A percentile compares a stretch with the other conserved stretches of the same genome.
These are phyloP conservation scores for Talaromyces sp. DNA, from an alignment of 2,329 filamentous ascomycete species.

Conservation along the genomic window DNA sequence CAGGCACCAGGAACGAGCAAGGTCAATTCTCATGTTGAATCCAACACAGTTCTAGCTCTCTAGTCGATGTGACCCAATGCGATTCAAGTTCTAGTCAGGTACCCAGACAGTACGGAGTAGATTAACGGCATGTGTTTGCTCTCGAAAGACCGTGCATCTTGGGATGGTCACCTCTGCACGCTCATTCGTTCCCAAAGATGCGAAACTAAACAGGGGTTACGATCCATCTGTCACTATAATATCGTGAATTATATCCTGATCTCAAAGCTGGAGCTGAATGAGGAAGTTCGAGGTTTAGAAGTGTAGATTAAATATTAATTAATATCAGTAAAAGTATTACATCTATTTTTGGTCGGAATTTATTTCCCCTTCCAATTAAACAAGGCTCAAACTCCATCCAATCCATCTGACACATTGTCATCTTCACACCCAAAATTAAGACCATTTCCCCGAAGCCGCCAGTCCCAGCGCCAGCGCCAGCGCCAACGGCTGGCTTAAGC, in stretches of 20 bases:
- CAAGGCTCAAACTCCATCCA: background rate
- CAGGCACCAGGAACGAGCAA: background rate
- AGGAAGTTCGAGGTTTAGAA: background rate
- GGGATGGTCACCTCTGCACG: background rate
- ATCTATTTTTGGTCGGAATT: background rate
- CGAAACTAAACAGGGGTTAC: background rate
- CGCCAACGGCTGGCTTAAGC: slow-evolving; percentile 2
- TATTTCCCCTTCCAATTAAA: background rate
- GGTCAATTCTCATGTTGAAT: background rate
- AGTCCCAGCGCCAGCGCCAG: background rate
- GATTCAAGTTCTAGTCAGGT: background rate
- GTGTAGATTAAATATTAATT: background rate
- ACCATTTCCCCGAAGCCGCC: background rate
- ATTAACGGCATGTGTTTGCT: background rate
- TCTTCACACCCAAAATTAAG: background rate
- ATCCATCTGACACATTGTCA: background rate
- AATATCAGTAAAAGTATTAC: too few relatives aligned
- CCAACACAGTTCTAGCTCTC: background rate
- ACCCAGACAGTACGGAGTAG: too few relatives aligned
- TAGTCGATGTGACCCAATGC: background rate
- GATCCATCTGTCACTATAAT: background rate
- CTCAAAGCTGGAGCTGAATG: background rate
- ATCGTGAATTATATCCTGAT: background rate
- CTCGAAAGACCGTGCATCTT: background rate
- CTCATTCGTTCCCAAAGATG: background rate